Percentiles rank a stretch among this genome's conserved stretches.
phyloP scores from a whole-genome alignment of 2,329 filamentous ascomycete species.

The Myriosclerotinia curreyana region DNA sequence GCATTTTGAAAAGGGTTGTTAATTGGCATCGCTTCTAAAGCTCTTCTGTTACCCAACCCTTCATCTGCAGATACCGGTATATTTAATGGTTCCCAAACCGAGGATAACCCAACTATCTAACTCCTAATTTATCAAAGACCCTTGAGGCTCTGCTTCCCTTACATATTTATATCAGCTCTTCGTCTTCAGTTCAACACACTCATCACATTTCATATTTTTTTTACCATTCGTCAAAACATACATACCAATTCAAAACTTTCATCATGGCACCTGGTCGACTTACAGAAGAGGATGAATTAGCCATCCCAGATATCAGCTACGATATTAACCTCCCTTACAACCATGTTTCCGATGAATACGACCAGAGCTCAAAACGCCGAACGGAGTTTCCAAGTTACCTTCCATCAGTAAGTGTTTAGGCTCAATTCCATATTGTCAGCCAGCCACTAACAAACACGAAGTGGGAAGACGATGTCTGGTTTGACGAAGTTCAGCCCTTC shows the following conservation, averaged over 20 bases:
- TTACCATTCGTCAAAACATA: neutral
- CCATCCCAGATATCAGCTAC: conserved; percentile 38
- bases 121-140: neutral
- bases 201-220: conserved; percentile 11
- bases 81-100: conserved; percentile 1
- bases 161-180: conserved; percentile 22
- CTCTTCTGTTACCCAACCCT: conserved; percentile 9
- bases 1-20: conserved; percentile 18
- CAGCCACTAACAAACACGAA: conserved; percentile 17
- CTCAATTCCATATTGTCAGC: neutral
- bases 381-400: conserved; percentile 46
- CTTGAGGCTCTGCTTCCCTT: neutral
- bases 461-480: conserved; percentile 47
- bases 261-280: conserved; percentile 32
- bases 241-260: neutral
- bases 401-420: conserved; percentile 36
- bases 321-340: conserved; percentile 51
- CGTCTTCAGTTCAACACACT: neutral
- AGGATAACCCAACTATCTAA: conserved; percentile 4
- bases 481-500: conserved; percentile 45
- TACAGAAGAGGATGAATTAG: conserved; percentile 24
- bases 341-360: conserved; percentile 40
- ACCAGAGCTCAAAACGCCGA: conserved; percentile 40
- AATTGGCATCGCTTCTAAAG: conserved; percentile 14
- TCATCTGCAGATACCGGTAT: neutral